Base-by-base conservation (phyloP, 225 moss, liverwort and hornwort genomes). In the Marchantia polymorpha region DNA sequence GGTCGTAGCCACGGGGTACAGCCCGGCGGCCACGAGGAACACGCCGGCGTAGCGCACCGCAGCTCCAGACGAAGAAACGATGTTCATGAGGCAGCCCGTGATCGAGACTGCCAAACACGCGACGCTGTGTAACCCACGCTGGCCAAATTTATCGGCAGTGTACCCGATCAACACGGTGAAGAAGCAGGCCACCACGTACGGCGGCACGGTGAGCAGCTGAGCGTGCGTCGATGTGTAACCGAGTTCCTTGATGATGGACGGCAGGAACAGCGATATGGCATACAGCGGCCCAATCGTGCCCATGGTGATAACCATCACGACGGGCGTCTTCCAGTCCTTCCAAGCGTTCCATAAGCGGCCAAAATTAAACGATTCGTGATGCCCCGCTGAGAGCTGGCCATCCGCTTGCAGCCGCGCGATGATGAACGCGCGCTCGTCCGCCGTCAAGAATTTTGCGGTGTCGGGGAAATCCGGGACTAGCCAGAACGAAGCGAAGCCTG, bases 381-480 rank as follows among this genome's bases (percentile, higher is more conserved):
- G 39, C 61, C 61, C n/a, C 61, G n/a, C 61, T 61, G 61, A 16
- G 61, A 16, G 61, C 19, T 16, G 61, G n/a, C 6, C 61, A 39
- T 39, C 39, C 39, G 39, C n/a, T 61, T 61, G 61, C 19, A 61
- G 17, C 61, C 61, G 17, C 19, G 61, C 61, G 61, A 61, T 61
- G 61, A 7, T 61, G 61, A 17, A n/a, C n/a, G 17, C 61, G 19
- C 61, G 61, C n/a, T 61, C 61, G 19, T 61, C 61, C 17, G 61
- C 17, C 3, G 61, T 61, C 61, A 61, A 61, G n/a, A 17, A 61
- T 16, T 2, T 61, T 1, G 61, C 61, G 17, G 61, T 61, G 17
- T 61, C 61, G 17, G 61, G 61, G 6, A 61, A 61, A 61, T 61
- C 83, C 80, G 47, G 31, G 8, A 69, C 30, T 31, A 69, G 6